phyloP scores from a whole-genome alignment of 1,284 basidiomycete species.

The Vanrija pseudolonga region DNA sequence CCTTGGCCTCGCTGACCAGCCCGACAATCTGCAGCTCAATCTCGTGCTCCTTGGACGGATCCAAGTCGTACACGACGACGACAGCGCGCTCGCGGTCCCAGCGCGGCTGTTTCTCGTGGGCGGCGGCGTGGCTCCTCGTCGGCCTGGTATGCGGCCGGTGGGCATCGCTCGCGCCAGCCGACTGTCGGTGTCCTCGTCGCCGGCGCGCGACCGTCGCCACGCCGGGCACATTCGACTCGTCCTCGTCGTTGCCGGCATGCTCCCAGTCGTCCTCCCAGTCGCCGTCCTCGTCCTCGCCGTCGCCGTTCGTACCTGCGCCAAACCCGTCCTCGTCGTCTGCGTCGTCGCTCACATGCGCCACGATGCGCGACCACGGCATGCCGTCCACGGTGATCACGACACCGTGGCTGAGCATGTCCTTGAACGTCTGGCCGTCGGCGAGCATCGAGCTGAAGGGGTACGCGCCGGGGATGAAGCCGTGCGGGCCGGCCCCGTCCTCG shows the following conservation, averaged over 20 bases:
- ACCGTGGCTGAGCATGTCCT: constrained; percentile 46
- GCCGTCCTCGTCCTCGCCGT: constrained; percentile 13
- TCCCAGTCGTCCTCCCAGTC: constrained; percentile 21
- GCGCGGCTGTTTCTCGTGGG: constrained; percentile 4
- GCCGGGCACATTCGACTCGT: constrained; percentile 1
- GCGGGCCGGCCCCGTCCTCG: constrained; percentile 11
- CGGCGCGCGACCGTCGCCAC: background rate
- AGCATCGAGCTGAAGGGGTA: constrained; percentile 7
- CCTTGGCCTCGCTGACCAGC: constrained; percentile 28
- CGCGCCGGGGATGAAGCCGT: constrained; percentile 8
- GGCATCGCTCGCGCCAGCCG: constrained; percentile 3
- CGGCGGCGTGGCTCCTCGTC: background rate
- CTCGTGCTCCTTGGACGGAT: constrained; percentile 48
- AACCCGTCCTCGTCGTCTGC: constrained; percentile 21
- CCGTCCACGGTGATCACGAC: constrained; percentile 48
- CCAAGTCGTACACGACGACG: constrained; percentile 47
- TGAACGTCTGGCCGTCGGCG: constrained; percentile 34
- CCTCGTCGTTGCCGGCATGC: background rate
- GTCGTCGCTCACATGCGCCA: constrained; percentile 47
- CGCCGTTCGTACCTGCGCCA: background rate
- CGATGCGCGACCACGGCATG: constrained; percentile 46
- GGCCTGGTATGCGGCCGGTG: background rate
- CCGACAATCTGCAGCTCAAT: constrained; percentile 49
- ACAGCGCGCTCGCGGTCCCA: constrained; percentile 43
- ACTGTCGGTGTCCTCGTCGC: background rate